These are phyloP conservation scores for Trichophyton equinum DNA, from an alignment of 2,329 filamentous ascomycete genomes.

Conservation along the genomic window DNA sequence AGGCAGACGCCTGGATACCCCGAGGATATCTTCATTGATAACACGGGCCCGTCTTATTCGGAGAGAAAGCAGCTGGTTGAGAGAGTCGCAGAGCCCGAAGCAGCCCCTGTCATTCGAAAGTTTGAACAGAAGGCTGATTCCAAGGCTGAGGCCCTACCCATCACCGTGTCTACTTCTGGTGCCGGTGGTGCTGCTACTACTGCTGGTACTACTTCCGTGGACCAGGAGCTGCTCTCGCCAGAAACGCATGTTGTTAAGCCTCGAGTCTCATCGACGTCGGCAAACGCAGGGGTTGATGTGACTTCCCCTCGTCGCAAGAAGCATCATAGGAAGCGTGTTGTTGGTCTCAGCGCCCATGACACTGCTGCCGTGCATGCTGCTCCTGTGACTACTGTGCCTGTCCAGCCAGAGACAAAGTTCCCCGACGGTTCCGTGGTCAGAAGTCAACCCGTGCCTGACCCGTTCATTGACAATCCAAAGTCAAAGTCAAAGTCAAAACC, in stretches of 20 bases:
- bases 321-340: slow-evolving; percentile 43
- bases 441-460: neutral
- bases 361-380: no score
- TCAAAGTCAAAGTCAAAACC: neutral
- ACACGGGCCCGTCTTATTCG: slow-evolving; percentile 65
- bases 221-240: slow-evolving; percentile 8
- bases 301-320: slow-evolving; percentile 35
- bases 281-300: neutral
- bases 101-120: slow-evolving; percentile 65
- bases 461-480: neutral
- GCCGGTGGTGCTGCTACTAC: slow-evolving; percentile 32
- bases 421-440: neutral
- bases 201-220: slow-evolving; percentile 3
- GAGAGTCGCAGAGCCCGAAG: slow-evolving; percentile 60
- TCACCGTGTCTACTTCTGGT: slow-evolving; percentile 17
- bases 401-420: neutral
- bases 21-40: slow-evolving; percentile 83
- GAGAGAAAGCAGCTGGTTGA: slow-evolving; percentile 79
- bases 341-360: slow-evolving; percentile 42
- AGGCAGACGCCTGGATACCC: slow-evolving; percentile 77
- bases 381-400: neutral
- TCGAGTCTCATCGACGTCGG: neutral
- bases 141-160: no score
- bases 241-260: slow-evolving; percentile 2
- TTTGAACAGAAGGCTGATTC: slow-evolving; percentile 36